phyloP scores from a whole-genome alignment of 2,329 filamentous ascomycete species.

The Elsinoe necatrix region DNA sequence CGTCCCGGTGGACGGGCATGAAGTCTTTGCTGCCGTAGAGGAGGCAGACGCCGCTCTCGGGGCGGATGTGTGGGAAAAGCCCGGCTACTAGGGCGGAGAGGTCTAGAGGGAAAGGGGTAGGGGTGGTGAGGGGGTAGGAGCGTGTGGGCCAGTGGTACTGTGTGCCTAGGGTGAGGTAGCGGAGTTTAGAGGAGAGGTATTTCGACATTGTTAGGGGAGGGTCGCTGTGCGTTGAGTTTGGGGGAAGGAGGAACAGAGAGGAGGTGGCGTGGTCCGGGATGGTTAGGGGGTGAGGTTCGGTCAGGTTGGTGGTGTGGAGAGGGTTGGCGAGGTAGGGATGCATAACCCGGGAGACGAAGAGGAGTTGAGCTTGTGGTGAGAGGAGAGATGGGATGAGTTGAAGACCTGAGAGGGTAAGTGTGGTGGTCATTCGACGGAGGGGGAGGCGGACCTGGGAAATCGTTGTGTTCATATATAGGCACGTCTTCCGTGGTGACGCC shows the following conservation, averaged over 20 bases:
- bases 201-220: conserved; percentile 17
- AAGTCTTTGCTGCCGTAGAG: conserved; percentile 19
- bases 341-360: conserved; percentile 18
- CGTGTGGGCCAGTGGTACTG: conserved; percentile 21
- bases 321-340: conserved; percentile 18
- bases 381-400: conserved; percentile 17
- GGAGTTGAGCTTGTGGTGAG: conserved; percentile 16
- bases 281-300: conserved; percentile 16
- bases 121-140: conserved; percentile 15
- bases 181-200: conserved; percentile 18
- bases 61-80: conserved; percentile 18
- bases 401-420: conserved; percentile 3
- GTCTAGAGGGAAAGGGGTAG: conserved; percentile 17
- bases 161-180: conserved; percentile 19
- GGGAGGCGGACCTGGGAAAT: conserved; percentile 27
- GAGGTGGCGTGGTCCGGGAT: conserved; percentile 2
- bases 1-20: conserved; percentile 21
- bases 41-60: conserved; percentile 18
- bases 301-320: conserved; percentile 18
- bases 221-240: conserved; percentile 22
- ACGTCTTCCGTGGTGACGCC: conserved; percentile 22
- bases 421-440: not conserved
- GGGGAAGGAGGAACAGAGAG: conserved; percentile 29
- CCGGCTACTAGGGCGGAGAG: conserved; percentile 13
- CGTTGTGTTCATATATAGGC: conserved; percentile 29